phyloP scores from a whole-genome alignment of 371 early-diverging fungal genomes.

The Mortierella sp. region DNA sequence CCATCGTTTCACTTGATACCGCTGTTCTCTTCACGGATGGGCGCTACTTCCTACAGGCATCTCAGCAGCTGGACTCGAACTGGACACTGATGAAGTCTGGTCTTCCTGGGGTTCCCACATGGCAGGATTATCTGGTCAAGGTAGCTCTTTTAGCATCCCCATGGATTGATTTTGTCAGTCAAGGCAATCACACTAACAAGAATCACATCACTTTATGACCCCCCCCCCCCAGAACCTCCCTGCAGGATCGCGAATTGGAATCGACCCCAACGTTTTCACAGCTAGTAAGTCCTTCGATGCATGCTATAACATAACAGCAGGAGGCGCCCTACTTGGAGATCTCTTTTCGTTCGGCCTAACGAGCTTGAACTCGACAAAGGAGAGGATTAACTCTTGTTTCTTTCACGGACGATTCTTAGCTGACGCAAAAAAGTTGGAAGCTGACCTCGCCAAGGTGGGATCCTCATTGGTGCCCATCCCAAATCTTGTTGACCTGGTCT shows the following conservation, averaged over 20 bases:
- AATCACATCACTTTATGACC: neutral
- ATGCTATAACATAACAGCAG: neutral
- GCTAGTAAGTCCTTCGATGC: conserved; percentile 60
- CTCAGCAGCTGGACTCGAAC: conserved; percentile 88
- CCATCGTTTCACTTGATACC: conserved; percentile 75
- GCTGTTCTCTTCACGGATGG: conserved; percentile 98
- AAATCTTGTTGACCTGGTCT: conserved; percentile 87
- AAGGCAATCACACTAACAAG: neutral
- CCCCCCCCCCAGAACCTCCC: conserved; percentile 64
- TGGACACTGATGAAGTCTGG: conserved; percentile 96
- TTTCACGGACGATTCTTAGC: no score
- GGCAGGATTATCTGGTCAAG: conserved; percentile 87
- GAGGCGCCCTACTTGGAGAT: neutral
- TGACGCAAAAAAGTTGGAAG: conserved; percentile 70
- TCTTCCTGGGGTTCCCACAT: conserved; percentile 84
- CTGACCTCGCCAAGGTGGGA: conserved; percentile 61
- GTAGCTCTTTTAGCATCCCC: conserved; percentile 33
- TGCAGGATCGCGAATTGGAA: conserved; percentile 78
- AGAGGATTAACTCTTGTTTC: no score
- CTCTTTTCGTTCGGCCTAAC: neutral
- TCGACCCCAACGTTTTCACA: conserved; percentile 87
- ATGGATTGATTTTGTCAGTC: neutral
- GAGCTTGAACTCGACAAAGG: no score
- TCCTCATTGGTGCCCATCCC: conserved; percentile 67
- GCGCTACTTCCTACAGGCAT: conserved; percentile 98